A percentile compares a stretch with the other conserved stretches of the same genome.
These are phyloP conservation scores for Septoria linicola DNA, from an alignment of 2,329 filamentous ascomycete genomes.

Conservation along the genomic window DNA sequence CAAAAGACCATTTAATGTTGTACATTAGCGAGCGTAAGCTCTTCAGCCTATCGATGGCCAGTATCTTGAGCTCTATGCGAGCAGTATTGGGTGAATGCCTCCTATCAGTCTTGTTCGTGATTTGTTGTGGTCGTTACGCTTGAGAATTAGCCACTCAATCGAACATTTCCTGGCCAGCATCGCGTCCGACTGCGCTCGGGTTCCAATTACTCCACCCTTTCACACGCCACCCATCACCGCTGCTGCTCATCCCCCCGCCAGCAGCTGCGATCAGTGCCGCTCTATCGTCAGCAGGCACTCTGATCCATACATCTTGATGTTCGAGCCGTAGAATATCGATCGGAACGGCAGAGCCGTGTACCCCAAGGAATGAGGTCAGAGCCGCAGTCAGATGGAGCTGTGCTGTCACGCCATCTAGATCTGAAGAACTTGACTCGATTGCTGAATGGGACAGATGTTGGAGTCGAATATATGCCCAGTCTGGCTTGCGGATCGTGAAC, in stretches of 20 bases:
- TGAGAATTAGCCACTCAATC: too few relatives aligned
- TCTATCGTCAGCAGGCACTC: conserved; percentile 62
- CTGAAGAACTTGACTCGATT: neutral
- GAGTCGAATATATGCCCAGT: conserved; percentile 47
- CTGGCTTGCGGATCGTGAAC: conserved; percentile 42
- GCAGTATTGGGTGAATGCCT: too few relatives aligned
- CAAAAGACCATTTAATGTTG: conserved; percentile 21
- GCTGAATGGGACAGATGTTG: conserved; percentile 32
- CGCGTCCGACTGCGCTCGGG: conserved; percentile 56
- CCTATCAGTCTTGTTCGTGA: neutral
- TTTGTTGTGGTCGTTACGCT: too few relatives aligned
- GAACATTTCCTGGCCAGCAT: conserved; percentile 50
- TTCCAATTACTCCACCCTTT: conserved; percentile 64
- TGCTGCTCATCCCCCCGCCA: conserved; percentile 62
- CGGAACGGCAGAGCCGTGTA: conserved; percentile 64
- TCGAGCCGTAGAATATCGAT: conserved; percentile 68
- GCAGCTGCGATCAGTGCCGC: conserved; percentile 62
- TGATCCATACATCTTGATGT: conserved; percentile 60
- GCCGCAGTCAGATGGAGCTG: conserved; percentile 64
- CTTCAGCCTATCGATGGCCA: conserved; percentile 10
- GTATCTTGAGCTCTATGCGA: neutral
- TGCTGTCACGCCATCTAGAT: conserved; percentile 61
- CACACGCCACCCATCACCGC: conserved; percentile 50
- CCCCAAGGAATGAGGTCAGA: conserved; percentile 67
- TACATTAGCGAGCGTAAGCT: conserved; percentile 24